Evolutionary conservation across 2,329 filamentous ascomycete species (phyloP).

Genomic region (Rasamsonia emersonii): DNA sequence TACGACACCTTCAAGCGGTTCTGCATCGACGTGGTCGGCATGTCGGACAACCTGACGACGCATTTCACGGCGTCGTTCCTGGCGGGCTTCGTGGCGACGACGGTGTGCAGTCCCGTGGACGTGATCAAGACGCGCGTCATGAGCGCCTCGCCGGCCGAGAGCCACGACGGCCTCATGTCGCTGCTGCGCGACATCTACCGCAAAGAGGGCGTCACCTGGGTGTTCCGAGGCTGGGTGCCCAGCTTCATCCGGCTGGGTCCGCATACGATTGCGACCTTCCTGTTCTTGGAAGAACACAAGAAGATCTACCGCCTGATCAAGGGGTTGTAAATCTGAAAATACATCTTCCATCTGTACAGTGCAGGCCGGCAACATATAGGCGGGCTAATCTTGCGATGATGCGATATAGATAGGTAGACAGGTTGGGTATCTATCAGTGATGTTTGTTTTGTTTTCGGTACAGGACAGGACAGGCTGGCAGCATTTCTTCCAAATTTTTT

Average conservation of each 20-base stretch:
- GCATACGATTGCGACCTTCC: conserved; percentile 57
- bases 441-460: too few relatives aligned
- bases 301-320: conserved; percentile 48
- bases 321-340: conserved; percentile 12
- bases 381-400: too few relatives aligned
- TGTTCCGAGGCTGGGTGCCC: conserved; percentile 59
- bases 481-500: too few relatives aligned
- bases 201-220: conserved; percentile 53
- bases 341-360: too few relatives aligned
- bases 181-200: conserved; percentile 47
- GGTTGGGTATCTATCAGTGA: too few relatives aligned
- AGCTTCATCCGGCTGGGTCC: conserved; percentile 59
- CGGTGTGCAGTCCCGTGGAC: conserved; percentile 58
- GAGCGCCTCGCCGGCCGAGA: conserved; percentile 41
- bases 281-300: conserved; percentile 62
- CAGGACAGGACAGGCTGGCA: too few relatives aligned
- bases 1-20: conserved; percentile 57
- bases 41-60: conserved; percentile 50
- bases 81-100: conserved; percentile 59
- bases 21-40: conserved; percentile 43
- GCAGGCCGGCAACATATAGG: too few relatives aligned
- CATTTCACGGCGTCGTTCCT: conserved; percentile 55
- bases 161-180: conserved; percentile 36
- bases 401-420: too few relatives aligned
- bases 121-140: conserved; percentile 61